Conservation (phyloP, 495 filamentous ascomycete species). For the Monascus purpureus region DNA sequence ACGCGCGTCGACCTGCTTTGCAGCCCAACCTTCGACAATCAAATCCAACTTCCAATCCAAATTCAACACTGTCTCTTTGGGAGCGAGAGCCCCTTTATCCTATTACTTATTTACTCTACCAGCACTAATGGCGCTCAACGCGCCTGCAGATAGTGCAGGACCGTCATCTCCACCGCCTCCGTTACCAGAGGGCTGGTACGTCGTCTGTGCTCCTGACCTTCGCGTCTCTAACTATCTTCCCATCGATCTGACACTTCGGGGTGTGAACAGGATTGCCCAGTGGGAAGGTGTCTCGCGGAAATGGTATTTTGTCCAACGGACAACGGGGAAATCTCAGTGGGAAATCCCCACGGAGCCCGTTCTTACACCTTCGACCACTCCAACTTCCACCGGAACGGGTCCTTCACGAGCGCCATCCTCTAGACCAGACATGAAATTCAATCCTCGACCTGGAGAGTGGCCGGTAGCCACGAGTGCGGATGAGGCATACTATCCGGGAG, state of each 20-base stretch:
- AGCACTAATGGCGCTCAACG: constrained; percentile 17
- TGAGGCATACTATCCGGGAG: constrained; percentile 5
- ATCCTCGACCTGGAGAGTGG: constrained; percentile 4
- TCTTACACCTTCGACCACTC: constrained; percentile 25
- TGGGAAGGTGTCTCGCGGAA: constrained; percentile 61
- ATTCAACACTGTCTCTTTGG: too few species aligned
- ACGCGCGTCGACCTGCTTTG: too few species aligned
- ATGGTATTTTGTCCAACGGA: constrained; percentile 71
- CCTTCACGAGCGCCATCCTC: constrained; percentile 15
- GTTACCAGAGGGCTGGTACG: constrained; percentile 57
- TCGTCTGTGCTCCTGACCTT: constrained; percentile 2
- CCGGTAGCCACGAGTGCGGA: constrained; percentile 5
- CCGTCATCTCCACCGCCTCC: constrained; percentile 56
- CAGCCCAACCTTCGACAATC: background rate
- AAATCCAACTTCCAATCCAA: background rate
- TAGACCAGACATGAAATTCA: constrained; percentile 7
- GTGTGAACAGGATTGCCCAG: constrained; percentile 53
- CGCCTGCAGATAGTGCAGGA: constrained; percentile 50
- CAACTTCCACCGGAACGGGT: constrained; percentile 16
- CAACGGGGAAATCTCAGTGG: constrained; percentile 66
- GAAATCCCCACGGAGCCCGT: constrained; percentile 55
- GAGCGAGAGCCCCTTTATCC: too few species aligned
- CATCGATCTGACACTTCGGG: constrained; percentile 1
- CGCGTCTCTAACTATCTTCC: background rate
- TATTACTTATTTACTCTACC: too few species aligned